Percentiles rank a stretch among this genome's conserved stretches.
Conservation (phyloP, 306 rosid genomes). For the Rosa lucieae region DNA sequence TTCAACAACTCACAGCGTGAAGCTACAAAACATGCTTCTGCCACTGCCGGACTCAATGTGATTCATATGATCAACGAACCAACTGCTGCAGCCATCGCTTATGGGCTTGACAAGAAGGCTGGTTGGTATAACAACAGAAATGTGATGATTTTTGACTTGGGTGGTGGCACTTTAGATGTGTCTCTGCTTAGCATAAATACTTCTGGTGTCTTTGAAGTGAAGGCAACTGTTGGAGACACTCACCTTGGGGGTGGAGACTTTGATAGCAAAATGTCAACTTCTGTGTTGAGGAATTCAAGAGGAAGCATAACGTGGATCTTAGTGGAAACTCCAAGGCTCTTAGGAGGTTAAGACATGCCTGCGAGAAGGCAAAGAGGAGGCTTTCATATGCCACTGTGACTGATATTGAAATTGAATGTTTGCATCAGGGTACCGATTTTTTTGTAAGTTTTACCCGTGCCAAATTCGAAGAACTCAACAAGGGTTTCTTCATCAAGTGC, state of each 20-base stretch:
- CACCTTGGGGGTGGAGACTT: slow-evolving; percentile 40
- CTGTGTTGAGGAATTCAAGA: background rate
- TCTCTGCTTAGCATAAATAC: slow-evolving; percentile 8
- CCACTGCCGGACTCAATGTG: background rate
- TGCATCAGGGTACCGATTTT: too few species aligned
- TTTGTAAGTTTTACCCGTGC: background rate
- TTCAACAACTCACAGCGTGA: slow-evolving; percentile 2
- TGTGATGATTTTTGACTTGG: slow-evolving; percentile 18
- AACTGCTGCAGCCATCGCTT: background rate
- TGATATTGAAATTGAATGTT: too few species aligned
- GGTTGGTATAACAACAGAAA: background rate
- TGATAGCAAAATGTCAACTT: slow-evolving; percentile 22
- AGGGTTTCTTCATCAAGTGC: background rate
- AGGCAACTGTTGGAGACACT: slow-evolving; percentile 29
- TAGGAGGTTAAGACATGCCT: background rate
- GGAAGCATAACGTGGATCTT: slow-evolving; percentile 20
- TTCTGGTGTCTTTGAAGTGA: slow-evolving; percentile 3
- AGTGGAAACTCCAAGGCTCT: slow-evolving; percentile 5
- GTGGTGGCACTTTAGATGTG: slow-evolving; percentile 19
- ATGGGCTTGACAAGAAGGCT: background rate
- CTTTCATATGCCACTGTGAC: too few species aligned
- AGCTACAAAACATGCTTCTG: background rate
- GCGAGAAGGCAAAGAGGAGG: background rate
- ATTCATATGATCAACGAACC: background rate
- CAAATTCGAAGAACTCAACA: background rate